A percentile compares a stretch with the other conserved stretches of the same genome.
These are phyloP conservation scores for Proliferodiscus dingleyae DNA, from an alignment of 2,329 filamentous ascomycete species.

Conservation along the genomic window DNA sequence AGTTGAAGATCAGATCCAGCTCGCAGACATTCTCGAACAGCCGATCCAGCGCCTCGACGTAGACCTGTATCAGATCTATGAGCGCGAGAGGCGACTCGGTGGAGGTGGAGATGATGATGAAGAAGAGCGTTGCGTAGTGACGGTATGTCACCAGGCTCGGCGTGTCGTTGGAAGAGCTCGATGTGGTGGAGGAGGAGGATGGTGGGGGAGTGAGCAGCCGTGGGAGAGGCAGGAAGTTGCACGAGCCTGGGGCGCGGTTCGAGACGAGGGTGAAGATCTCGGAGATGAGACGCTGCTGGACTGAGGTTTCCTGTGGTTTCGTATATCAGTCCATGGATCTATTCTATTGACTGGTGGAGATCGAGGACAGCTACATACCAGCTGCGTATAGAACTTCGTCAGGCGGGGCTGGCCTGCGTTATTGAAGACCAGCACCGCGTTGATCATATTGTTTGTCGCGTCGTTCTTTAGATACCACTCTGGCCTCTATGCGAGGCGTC, in stretches of 20 bases:
- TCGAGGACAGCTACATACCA: constrained; percentile 54
- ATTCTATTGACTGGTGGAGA: background rate
- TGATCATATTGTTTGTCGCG: constrained; percentile 67
- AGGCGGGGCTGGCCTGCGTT: constrained; percentile 94
- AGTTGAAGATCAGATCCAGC: constrained; percentile 96
- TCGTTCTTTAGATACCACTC: background rate
- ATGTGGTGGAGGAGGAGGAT: constrained; percentile 60
- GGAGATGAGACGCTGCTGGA: constrained; percentile 92
- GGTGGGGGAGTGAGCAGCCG: constrained; percentile 58
- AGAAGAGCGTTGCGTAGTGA: constrained; percentile 96
- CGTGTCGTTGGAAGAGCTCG: constrained; percentile 73
- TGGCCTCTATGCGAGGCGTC: no score
- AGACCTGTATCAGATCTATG: constrained; percentile 96
- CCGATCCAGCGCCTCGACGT: constrained; percentile 90
- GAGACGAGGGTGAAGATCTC: constrained; percentile 97
- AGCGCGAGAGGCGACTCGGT: constrained; percentile 94
- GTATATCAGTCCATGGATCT: constrained; percentile 12
- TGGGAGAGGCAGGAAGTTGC: constrained; percentile 88
- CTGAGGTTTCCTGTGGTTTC: constrained; percentile 75
- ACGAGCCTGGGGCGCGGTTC: constrained; percentile 84
- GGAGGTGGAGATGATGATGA: constrained; percentile 95
- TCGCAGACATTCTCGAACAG: constrained; percentile 99
- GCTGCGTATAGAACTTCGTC: constrained; percentile 97
- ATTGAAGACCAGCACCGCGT: constrained; percentile 97
- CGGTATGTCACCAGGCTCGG: constrained; percentile 96